Conservation (phyloP, 129 eudicot species). For the Saussurea involucrata region DNA sequence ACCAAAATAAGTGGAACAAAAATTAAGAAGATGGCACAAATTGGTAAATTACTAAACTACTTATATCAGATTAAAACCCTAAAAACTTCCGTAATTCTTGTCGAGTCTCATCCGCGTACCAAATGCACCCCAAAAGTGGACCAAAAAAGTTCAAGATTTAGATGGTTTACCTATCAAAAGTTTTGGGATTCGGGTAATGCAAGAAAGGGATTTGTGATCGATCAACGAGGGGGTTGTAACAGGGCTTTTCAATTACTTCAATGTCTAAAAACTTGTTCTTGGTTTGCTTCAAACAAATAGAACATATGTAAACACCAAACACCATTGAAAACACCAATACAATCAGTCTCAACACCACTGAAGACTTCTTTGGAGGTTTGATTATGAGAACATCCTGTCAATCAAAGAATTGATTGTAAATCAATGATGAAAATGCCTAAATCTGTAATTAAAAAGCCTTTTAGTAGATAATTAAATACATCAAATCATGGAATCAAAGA, state of each 20-base stretch:
- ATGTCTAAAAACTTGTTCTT: conserved; percentile 18
- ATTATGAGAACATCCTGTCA: conserved; percentile 49
- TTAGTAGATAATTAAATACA: neutral
- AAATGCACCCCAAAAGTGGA: neutral
- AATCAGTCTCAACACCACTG: conserved; percentile 34
- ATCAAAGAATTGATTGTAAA: conserved; percentile 2
- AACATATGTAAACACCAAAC: conserved; percentile 56
- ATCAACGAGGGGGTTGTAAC: conserved; percentile 20
- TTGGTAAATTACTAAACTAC: neutral
- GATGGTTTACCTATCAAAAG: conserved; percentile 51
- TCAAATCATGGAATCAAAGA: neutral
- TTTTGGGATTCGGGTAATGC: conserved; percentile 76
- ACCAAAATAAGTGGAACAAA: neutral
- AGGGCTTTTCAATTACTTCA: conserved; percentile 36
- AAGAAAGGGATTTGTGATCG: conserved; percentile 44
- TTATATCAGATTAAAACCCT: neutral
- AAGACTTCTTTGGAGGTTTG: conserved; percentile 42
- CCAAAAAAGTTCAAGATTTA: neutral
- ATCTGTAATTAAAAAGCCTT: neutral
- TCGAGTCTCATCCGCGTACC: neutral
- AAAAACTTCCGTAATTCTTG: neutral
- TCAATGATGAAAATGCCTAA: neutral
- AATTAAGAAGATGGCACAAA: neutral
- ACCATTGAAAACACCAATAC: conserved; percentile 42
- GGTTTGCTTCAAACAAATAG: conserved; percentile 42